Base-by-base conservation (phyloP, 139 green algal species). In the Tetradesmus lagerheimii region DNA sequence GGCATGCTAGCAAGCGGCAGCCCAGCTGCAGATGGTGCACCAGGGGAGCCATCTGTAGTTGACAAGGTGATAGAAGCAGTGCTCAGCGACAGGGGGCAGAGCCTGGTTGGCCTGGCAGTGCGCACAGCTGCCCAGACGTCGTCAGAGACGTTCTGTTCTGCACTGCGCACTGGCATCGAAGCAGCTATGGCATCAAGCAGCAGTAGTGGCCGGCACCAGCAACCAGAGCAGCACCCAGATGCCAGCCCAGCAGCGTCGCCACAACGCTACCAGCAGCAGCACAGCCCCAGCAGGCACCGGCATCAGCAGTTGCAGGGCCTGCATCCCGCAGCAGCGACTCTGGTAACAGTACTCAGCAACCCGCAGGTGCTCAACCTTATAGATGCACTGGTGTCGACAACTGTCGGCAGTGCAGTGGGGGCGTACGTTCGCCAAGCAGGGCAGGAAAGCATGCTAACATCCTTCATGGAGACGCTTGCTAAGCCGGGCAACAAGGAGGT, bases 11-110 rank as follows among this genome's bases (percentile, higher is more conserved):
- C 37, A 8, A 79, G 39, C 18, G 2, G 75, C 37, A 27, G 50
- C 39, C n/a, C n/a, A 16, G 71, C 86, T 66, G 41, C 41, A 25
- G 50, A 75, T 47, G 57, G 37, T 2, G 29, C 16, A 1, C 64
- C 62, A 18, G 67, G 53, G 11, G 64, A 79, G 64, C 64, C 79
- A 25, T 80, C 80, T n/a, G n/a, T 88, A 18, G 64, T 91, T 8
- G 80, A 91, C 80, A 78, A 83, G 29, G 41, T 87, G 4, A 50
- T 91, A 37, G 79, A 87, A 15, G 87, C 87, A 16, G 39, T 91
- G n/a, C 62, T 87, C 4, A 87, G 87, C 29, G 79, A 87, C 57
- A 85, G 87, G 20, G 87, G 87, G 38, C 78, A 81, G n/a, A 91
- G 79, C 45, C 11, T 91, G n/a, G 71, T 91, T 5, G 87, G 38